A percentile compares a stretch with the other conserved stretches of the same genome.
Evolutionary conservation across 768 basidiomycete genomes (phyloP).

Genomic region (Boletus subparvulus): DNA sequence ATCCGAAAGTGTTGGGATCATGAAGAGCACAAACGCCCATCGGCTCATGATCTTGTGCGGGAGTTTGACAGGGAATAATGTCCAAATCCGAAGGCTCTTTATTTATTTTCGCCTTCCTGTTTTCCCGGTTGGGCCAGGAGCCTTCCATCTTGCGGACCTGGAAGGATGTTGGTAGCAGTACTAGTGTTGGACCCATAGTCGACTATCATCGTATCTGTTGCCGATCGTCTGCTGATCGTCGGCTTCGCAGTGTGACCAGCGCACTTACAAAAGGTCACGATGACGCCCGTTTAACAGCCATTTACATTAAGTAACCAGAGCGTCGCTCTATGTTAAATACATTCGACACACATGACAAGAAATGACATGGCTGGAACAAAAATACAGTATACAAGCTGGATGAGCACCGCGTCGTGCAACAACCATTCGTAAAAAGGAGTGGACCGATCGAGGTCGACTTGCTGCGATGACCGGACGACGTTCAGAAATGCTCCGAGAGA

Average conservation of each 20-base stretch:
- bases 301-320: not conserved
- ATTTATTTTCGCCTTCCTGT: not conserved
- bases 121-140: not conserved
- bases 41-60: slow-evolving; percentile 5
- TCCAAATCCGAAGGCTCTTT: not conserved
- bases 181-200: too few relatives aligned
- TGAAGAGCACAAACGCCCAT: slow-evolving; percentile 18
- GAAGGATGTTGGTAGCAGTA: too few relatives aligned
- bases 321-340: too few relatives aligned
- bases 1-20: slow-evolving; percentile 21
- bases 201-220: too few relatives aligned
- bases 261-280: too few relatives aligned
- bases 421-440: not conserved
- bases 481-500: slow-evolving; percentile 16
- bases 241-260: too few relatives aligned
- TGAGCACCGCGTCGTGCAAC: not conserved
- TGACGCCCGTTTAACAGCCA: not conserved
- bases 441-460: not conserved
- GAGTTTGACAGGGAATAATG: slow-evolving; percentile 1
- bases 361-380: not conserved
- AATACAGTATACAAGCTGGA: not conserved
- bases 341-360: not conserved
- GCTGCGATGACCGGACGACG: not conserved
- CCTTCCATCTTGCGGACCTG: too few relatives aligned
- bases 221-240: too few relatives aligned